Evolutionary conservation across 2,329 filamentous ascomycete genomes (phyloP), one percentile per base, ranked within the genome.

Genomic region (Spiromastix sp.): DNA sequence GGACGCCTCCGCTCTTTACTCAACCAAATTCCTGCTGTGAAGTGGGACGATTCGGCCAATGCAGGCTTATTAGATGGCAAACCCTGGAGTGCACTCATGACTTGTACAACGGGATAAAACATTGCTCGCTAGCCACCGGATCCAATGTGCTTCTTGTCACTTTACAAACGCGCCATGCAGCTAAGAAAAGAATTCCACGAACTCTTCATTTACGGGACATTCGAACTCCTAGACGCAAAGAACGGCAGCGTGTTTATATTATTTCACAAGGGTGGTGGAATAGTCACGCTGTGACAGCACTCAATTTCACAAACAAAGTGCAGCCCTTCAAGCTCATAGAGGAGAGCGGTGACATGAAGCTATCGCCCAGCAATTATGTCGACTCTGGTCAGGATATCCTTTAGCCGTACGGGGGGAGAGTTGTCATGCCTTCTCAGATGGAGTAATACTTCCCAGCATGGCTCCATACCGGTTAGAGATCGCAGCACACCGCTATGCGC

Each of bases 141-240:
- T 19, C 41, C 54, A 0, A 39, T 54, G 1, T 65, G 64, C 17
- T 71, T 79, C 3, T 61, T 76, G 34, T 62, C 67, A 25, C 81
- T 79, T 54, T 82, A 77, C 74, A 70, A 70, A 54, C 54, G 60
- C 30, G 66, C 70, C 44, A 57, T 81, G 27, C 49, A 47, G 36
- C 57, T 74, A 29, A 64, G 78, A 30, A 76, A 74, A 53, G 54
- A 68, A 42, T 62, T 76, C 47, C 64, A 64, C 11, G 68, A 75
- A 28, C 52, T 77, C 6, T 73, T 84, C 38, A 68, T 79, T 1
- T 71, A 79, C 44, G 78, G 78, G 4, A 58, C 64, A 13, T 81
- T 74, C 50, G 56, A 70, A 30, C 52, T 69, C 6, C 55, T 72
- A 22, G 70, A 72, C 32, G 49, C 62, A 12, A 61, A 66, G n/a